Base-by-base conservation (phyloP, 2,329 filamentous ascomycete species). In the Rhinocladiella mackenziei region DNA sequence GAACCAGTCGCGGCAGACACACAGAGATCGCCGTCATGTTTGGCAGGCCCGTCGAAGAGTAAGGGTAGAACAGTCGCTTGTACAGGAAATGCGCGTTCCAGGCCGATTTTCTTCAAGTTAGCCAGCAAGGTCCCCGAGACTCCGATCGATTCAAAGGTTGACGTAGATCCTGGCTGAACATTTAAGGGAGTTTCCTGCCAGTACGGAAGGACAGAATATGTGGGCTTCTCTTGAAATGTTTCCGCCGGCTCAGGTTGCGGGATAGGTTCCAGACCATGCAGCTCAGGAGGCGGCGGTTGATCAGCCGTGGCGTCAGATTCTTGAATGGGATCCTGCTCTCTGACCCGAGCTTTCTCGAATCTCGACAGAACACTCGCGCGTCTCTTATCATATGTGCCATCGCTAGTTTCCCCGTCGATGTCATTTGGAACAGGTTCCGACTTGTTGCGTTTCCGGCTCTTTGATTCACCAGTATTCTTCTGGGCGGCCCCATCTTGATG, bases 1-100 rank as follows among this genome's bases (percentile, higher is more conserved):
- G 92, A 97, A 6, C 92, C 92, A 0, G 92, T 98, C 1, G 91
- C 86, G 0, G 94, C 92, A 5, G 89, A 92, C 2, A 98, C 83
- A 32, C 94, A 83, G 3, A 98, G 66, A 62, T 98, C 92, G 4
- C 87, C 85, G 1, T 77, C 68, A 25, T 80, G 75, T 25, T 76
- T 70, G 43, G 76, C 71, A 30, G 76, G 74, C 0, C 76, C 78
- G 15, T 79, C 81, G 3, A 94, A 71, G 4, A 98, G 74, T 29
- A 94, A 72, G 1, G 91, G 89, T 18, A 98, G 74, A 0, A 92
- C 76, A 1, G 82, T 81, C 4, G 86, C 80, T 64, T 94, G 88
- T 1, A 94, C 80, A 0, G 87, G 84, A 60, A 92, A 83, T 0
- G 88, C 85, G 36, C 82, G 71, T 4, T 73, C 72, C 61, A 86